Evolutionary conservation across 1,139 yeast species (phyloP).

Genomic region (Candida tetrigidarum): DNA sequence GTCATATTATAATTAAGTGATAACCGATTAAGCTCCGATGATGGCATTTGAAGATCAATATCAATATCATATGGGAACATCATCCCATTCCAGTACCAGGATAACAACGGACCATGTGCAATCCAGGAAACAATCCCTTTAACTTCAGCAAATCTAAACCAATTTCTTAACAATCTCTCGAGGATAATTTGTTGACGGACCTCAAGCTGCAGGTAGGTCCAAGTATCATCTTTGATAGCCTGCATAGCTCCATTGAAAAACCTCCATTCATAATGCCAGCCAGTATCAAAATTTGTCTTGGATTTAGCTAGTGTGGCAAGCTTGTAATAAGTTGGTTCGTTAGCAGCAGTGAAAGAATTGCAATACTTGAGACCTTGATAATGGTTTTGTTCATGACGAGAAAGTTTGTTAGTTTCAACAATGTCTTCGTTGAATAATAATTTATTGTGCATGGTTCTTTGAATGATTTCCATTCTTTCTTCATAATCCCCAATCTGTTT

Average conservation of each 20-base stretch:
- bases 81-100: slow-evolving; percentile 45
- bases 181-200: slow-evolving; percentile 34
- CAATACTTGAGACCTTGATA: slow-evolving; percentile 29
- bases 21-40: slow-evolving; percentile 33
- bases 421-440: slow-evolving; percentile 23
- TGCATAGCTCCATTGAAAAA: slow-evolving; percentile 37
- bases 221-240: slow-evolving; percentile 24
- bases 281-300: slow-evolving; percentile 33
- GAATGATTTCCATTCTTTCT: slow-evolving; percentile 23
- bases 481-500: slow-evolving; percentile 33
- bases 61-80: slow-evolving; percentile 43
- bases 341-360: slow-evolving; percentile 16
- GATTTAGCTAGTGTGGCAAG: slow-evolving; percentile 34
- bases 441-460: slow-evolving; percentile 30
- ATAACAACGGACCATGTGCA: slow-evolving; percentile 55
- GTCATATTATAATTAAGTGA: slow-evolving; percentile 41
- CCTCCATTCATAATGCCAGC: slow-evolving; percentile 48
- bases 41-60: slow-evolving; percentile 43
- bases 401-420: slow-evolving; percentile 18
- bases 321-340: slow-evolving; percentile 38
- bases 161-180: slow-evolving; percentile 35
- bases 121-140: slow-evolving; percentile 48
- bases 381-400: slow-evolving; percentile 29
- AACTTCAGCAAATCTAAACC: slow-evolving; percentile 40
- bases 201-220: slow-evolving; percentile 29